A percentile compares a stretch with the other conserved stretches of the same genome.
These are phyloP conservation scores for Phytopythium delawarense DNA, from an alignment of 352 stramenopile species.

Conservation along the genomic window DNA sequence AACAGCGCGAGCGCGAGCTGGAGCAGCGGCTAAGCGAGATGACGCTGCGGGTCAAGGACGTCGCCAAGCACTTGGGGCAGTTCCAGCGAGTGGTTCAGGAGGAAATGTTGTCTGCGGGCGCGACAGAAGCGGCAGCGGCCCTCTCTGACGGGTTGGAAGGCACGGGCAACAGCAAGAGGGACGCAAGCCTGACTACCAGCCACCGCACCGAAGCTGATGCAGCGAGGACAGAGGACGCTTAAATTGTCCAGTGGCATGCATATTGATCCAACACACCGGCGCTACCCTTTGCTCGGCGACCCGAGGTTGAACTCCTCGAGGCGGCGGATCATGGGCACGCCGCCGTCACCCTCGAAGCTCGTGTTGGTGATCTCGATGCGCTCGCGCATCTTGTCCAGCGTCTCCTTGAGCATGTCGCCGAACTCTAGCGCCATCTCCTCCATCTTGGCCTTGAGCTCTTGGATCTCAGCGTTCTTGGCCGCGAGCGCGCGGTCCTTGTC, in stretches of 20 bases:
- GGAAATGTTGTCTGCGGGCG: constrained; percentile 14
- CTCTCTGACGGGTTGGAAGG: not conserved
- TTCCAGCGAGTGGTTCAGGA: constrained; percentile 34
- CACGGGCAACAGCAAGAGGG: not conserved
- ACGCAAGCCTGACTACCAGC: not conserved
- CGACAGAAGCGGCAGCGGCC: not conserved
- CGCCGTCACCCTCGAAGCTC: constrained; percentile 82
- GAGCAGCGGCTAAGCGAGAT: constrained; percentile 38
- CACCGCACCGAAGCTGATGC: not conserved
- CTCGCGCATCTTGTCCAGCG: constrained; percentile 93
- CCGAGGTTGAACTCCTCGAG: constrained; percentile 87
- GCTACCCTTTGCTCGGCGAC: constrained; percentile 2
- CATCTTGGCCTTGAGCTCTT: constrained; percentile 91
- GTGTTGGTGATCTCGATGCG: constrained; percentile 91
- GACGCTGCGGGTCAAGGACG: constrained; percentile 24
- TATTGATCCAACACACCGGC: constrained; percentile 4
- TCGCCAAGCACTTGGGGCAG: constrained; percentile 27
- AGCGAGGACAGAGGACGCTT: not conserved
- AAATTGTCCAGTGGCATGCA: not conserved
- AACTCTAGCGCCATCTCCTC: constrained; percentile 94
- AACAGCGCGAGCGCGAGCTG: constrained; percentile 41
- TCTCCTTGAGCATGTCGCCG: constrained; percentile 93
- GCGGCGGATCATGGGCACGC: constrained; percentile 72
- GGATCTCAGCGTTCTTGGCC: constrained; percentile 88
- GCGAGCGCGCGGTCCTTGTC: constrained; percentile 90